Conservation (phyloP, 805 yeast genomes). For the Saitoella complicata region DNA sequence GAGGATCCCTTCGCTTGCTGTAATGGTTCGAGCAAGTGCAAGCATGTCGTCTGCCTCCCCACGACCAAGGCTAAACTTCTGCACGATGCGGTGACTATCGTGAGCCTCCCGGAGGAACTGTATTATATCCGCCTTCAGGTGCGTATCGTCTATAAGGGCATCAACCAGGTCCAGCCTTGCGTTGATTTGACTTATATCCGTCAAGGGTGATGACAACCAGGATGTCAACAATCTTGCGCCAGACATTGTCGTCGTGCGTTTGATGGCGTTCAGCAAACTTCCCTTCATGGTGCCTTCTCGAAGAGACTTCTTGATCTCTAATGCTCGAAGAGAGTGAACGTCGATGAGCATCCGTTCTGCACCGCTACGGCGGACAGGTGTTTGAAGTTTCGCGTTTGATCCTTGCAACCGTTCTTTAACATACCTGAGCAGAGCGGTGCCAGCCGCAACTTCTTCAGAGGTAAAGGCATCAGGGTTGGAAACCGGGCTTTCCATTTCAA, state of each 20-base stretch:
- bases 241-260: slow-evolving; percentile 60
- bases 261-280: slow-evolving; percentile 42
- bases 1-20: slow-evolving; percentile 21
- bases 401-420: slow-evolving; percentile 60
- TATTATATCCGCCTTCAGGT: slow-evolving; percentile 38
- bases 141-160: slow-evolving; percentile 26
- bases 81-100: slow-evolving; percentile 24
- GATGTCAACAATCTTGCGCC: slow-evolving; percentile 66
- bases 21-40: slow-evolving; percentile 28
- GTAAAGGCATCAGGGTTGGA: slow-evolving; percentile 22
- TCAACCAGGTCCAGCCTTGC: slow-evolving; percentile 39
- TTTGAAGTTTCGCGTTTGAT: slow-evolving; percentile 40
- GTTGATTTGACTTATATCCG: slow-evolving; percentile 38
- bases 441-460: slow-evolving; percentile 39
- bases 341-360: slow-evolving; percentile 57
- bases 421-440: slow-evolving; percentile 50
- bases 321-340: slow-evolving; percentile 54
- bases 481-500: slow-evolving; percentile 11
- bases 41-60: slow-evolving; percentile 31
- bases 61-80: slow-evolving; percentile 24
- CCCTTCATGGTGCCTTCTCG: slow-evolving; percentile 14
- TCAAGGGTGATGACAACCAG: slow-evolving; percentile 66
- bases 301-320: slow-evolving; percentile 15
- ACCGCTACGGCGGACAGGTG: slow-evolving; percentile 45
- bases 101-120: slow-evolving; percentile 44